Evolutionary conservation across 768 basidiomycete species (phyloP), one percentile per base, ranked within the genome.

Genomic region (Suillus bovinus): DNA sequence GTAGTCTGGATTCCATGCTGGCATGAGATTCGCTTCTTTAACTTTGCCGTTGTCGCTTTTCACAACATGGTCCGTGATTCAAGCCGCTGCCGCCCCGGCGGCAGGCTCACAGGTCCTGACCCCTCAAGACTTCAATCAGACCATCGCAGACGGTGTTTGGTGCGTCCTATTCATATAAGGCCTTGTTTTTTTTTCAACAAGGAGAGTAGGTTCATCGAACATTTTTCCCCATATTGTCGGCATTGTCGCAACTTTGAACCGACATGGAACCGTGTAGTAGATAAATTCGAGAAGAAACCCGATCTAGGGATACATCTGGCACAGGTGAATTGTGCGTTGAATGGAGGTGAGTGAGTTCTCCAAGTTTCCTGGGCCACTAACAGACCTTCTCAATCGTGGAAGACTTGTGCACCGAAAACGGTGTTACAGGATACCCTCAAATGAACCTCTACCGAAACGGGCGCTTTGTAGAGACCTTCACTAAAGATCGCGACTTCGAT

Each of bases 211-310:
- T 86, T 96, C 62, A 79, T 96, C 55, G 94, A 96, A 68, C 89
- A 91, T 73, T 97, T 86, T 72, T 94, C 92, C 1, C 95, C 95
- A 0, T 89, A 87, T 69, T 97, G 95, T 68, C 71, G 74, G 5
- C 94, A 96, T 70, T 97, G 94, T 74, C 80, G 81, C 36, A 72
- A 77, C 0, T 96, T 97, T 67, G 87, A 86, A 11, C 89, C 94
- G 0, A 93, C 88, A 31, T 97, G 95, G 94, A 79, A 86, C 47
- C 75, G 86, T 54, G 78, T 96, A 8, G 86, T 84, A 7, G 74
- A 77, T 17, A 79, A 86, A 36, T 80, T 79, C 33, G 77, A 81
- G 75, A 78, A 69, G 63, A 82, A 80, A 62, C 71, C 65, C 5
- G 64, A 70, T 61, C 68, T 66, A 0, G 69, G 68, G 71, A 66